Conservation (phyloP, 2,329 filamentous ascomycete species). For the Lojkania enalia region DNA sequence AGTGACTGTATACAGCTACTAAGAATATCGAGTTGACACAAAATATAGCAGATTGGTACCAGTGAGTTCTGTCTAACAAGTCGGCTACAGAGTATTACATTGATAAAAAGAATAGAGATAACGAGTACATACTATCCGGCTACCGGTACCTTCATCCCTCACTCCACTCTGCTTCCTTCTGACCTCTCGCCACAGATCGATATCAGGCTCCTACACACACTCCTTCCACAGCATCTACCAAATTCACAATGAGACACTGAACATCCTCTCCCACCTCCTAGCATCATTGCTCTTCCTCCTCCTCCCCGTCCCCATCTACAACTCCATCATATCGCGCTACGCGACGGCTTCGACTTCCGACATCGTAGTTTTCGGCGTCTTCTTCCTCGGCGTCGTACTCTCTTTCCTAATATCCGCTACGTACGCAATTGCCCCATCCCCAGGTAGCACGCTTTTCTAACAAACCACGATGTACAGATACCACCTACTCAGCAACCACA, state of each 20-base stretch:
- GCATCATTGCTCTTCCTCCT: conserved; percentile 48
- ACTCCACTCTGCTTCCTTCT: neutral
- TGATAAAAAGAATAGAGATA: conserved; percentile 24
- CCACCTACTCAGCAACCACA: conserved; percentile 23
- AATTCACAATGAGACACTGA: conserved; percentile 49
- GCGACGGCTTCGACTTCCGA: conserved; percentile 43
- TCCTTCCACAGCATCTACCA: conserved; percentile 37
- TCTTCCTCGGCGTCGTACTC: conserved; percentile 50
- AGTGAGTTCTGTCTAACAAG: conserved; percentile 1
- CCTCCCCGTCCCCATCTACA: conserved; percentile 46
- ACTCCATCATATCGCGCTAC: conserved; percentile 44
- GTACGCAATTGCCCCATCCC: conserved; percentile 29
- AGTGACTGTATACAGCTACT: no score
- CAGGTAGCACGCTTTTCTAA: neutral
- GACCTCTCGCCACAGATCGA: neutral
- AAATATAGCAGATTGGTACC: conserved; percentile 8
- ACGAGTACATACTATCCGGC: conserved; percentile 42
- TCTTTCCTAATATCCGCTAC: conserved; percentile 53
- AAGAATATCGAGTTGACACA: no score
- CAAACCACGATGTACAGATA: conserved; percentile 8
- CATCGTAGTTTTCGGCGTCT: conserved; percentile 49
- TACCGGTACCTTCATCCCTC: conserved; percentile 28
- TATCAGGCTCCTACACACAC: conserved; percentile 10
- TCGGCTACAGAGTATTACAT: neutral
- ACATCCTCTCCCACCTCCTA: conserved; percentile 53